Conservation (phyloP, 176 grass and related monocot species). For the Carex kokanica region DNA sequence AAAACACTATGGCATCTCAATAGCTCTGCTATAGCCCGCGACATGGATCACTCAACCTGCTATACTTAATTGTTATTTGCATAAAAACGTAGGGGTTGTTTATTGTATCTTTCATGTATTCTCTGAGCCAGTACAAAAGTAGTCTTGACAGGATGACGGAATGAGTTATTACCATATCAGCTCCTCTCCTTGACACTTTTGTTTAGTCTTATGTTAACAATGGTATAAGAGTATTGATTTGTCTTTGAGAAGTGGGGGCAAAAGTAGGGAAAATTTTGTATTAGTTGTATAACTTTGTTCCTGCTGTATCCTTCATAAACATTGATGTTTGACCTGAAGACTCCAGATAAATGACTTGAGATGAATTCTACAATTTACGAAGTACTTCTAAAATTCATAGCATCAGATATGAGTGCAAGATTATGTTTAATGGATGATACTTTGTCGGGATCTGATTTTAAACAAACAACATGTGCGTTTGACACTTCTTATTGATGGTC, state of each 20-base stretch:
- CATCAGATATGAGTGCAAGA: neutral
- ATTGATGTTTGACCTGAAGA: neutral
- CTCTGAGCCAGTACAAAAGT: neutral
- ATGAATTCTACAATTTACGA: neutral
- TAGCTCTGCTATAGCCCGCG: too few species aligned
- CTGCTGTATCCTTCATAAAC: neutral
- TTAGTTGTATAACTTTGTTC: neutral
- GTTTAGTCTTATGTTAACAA: neutral
- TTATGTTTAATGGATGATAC: neutral
- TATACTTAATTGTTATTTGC: neutral
- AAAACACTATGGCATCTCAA: too few species aligned
- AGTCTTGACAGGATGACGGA: neutral
- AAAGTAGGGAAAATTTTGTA: neutral
- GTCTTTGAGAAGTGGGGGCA: neutral
- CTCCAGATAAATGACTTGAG: neutral
- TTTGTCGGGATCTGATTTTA: neutral
- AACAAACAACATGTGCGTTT: neutral
- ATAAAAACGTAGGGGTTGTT: neutral
- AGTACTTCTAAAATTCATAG: neutral
- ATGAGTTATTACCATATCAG: neutral
- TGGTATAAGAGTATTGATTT: neutral
- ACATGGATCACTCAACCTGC: too few species aligned
- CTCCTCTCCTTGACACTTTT: neutral
- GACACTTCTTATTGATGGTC: neutral
- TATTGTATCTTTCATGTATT: neutral